phyloP scores from a whole-genome alignment of 108 stramenopile genomes.

The Fistulifera solaris region DNA sequence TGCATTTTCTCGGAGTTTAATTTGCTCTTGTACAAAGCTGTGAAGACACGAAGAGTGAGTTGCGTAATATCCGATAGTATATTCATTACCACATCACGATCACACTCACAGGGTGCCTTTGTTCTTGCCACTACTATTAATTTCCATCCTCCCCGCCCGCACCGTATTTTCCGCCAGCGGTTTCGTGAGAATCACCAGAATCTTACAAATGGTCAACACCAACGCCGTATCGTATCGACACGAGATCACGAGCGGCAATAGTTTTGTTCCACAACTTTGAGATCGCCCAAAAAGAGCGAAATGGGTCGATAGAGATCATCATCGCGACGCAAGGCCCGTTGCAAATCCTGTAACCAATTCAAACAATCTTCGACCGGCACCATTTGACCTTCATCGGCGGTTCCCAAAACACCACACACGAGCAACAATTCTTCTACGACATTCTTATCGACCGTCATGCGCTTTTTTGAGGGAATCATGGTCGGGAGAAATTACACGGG shows the following conservation, averaged over 20 bases:
- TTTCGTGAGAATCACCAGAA: slow-evolving; percentile 83
- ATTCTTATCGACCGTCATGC: slow-evolving; percentile 56
- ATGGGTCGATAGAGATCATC: slow-evolving; percentile 74
- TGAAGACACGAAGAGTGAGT: not conserved
- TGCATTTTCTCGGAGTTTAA: slow-evolving; percentile 74
- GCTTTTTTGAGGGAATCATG: not conserved
- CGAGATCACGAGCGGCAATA: slow-evolving; percentile 64
- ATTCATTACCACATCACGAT: not conserved
- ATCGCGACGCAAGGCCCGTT: slow-evolving; percentile 76
- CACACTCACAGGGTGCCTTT: not conserved
- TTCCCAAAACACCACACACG: slow-evolving; percentile 81
- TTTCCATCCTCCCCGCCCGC: slow-evolving; percentile 54
- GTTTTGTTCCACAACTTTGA: slow-evolving; percentile 78
- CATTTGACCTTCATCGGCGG: slow-evolving; percentile 28
- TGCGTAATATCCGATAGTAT: not conserved
- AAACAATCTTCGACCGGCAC: slow-evolving; percentile 78
- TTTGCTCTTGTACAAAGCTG: slow-evolving; percentile 44
- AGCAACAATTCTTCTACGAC: slow-evolving; percentile 76
- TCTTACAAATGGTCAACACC: slow-evolving; percentile 76
- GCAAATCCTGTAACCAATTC: slow-evolving; percentile 83
- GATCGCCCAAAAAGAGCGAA: slow-evolving; percentile 60
- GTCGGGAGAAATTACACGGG: too few species aligned
- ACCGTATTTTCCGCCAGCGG: slow-evolving; percentile 64
- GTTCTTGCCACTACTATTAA: slow-evolving; percentile 33
- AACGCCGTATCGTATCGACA: slow-evolving; percentile 73